phyloP scores from a whole-genome alignment of 2,329 filamentous ascomycete species.

The Fusarium nematophilum region DNA sequence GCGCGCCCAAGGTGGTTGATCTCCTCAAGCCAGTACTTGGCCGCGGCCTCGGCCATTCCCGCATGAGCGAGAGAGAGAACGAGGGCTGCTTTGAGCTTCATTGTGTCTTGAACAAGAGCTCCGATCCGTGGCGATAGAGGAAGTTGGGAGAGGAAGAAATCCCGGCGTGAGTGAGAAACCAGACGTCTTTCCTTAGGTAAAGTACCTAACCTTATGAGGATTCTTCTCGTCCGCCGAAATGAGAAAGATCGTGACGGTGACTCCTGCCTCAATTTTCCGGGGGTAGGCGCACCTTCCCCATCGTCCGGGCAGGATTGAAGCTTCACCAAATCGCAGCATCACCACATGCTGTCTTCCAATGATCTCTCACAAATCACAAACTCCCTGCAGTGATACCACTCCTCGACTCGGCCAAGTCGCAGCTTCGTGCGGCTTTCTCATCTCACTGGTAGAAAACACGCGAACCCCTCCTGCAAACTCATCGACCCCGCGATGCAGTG shows the following conservation, averaged over 20 bases:
- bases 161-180: too few relatives aligned
- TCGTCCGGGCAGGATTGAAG: too few relatives aligned
- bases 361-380: not conserved
- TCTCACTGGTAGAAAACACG: not conserved
- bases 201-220: too few relatives aligned
- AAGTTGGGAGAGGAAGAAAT: not conserved
- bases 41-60: slow-evolving; percentile 10
- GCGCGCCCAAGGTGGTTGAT: slow-evolving; percentile 43
- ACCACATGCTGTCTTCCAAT: too few relatives aligned
- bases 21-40: slow-evolving; percentile 46
- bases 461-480: not conserved
- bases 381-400: slow-evolving; percentile 21
- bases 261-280: too few relatives aligned
- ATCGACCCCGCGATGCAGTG: slow-evolving; percentile 17
- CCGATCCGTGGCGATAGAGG: too few relatives aligned
- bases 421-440: slow-evolving; percentile 10
- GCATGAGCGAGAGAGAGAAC: slow-evolving; percentile 23
- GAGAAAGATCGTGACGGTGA: too few relatives aligned
- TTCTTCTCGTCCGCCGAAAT: too few relatives aligned
- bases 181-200: too few relatives aligned
- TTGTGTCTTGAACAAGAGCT: slow-evolving; percentile 1
- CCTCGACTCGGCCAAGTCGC: slow-evolving; percentile 5
- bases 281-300: too few relatives aligned
- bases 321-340: too few relatives aligned
- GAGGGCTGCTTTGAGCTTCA: slow-evolving; percentile 26